Conservation (phyloP, 169 alveolate species). For the Cryptosporidium parvum region DNA sequence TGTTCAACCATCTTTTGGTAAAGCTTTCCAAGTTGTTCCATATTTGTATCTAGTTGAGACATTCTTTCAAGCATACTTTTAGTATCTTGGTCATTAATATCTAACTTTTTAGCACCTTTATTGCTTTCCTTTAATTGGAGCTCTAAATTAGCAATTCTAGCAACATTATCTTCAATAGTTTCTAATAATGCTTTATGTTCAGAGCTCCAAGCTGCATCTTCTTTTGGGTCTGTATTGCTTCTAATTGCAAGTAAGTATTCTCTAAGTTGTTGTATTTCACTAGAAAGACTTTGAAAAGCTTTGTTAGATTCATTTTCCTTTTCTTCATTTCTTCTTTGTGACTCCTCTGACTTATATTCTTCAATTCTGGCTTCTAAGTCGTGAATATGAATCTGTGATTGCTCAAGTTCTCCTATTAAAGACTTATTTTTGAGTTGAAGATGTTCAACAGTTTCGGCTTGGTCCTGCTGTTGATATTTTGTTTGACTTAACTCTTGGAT, state of each 20-base stretch:
- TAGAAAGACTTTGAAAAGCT: conserved; percentile 28
- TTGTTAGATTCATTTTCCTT: conserved; percentile 44
- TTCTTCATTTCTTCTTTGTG: conserved; percentile 28
- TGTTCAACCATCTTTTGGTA: conserved; percentile 78
- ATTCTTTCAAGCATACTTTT: conserved; percentile 76
- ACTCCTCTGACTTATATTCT: conserved; percentile 5
- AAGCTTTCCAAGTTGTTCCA: conserved; percentile 78
- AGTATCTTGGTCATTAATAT: conserved; percentile 72
- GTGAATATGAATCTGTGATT: conserved; percentile 51
- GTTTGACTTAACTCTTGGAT: conserved; percentile 33
- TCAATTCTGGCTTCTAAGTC: conserved; percentile 59
- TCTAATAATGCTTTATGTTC: conserved; percentile 45
- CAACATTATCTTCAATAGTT: conserved; percentile 38
- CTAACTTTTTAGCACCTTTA: conserved; percentile 69
- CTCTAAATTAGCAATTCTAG: conserved; percentile 56
- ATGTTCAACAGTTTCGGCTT: conserved; percentile 59
- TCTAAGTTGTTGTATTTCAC: conserved; percentile 31
- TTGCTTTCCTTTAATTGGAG: conserved; percentile 41
- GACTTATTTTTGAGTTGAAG: conserved; percentile 41
- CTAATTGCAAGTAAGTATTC: conserved; percentile 28
- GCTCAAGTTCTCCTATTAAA: conserved; percentile 51
- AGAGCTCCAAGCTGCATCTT: background rate
- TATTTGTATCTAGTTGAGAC: conserved; percentile 77
- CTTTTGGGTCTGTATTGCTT: background rate
- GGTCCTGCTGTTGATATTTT: conserved; percentile 73